These are phyloP conservation scores for Trametes sanguinea DNA, from an alignment of 768 basidiomycete species.

Conservation along the genomic window DNA sequence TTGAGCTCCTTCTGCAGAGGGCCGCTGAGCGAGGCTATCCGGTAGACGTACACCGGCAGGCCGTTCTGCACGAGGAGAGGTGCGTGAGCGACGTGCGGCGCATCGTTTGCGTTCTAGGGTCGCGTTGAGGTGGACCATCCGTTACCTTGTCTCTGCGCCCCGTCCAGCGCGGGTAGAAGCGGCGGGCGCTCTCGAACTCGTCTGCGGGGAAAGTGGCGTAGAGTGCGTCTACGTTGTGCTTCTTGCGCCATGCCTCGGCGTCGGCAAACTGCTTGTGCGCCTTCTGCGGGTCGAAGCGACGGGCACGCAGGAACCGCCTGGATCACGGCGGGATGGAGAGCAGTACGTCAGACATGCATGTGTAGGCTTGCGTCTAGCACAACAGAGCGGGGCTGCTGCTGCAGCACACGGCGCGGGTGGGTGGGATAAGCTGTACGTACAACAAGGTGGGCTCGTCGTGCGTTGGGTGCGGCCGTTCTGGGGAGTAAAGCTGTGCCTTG, in stretches of 20 bases:
- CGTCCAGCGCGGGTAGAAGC: constrained; percentile 82
- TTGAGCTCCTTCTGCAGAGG: constrained; percentile 62
- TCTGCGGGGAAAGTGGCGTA: constrained; percentile 57
- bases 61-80: constrained; percentile 50
- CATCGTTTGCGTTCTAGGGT: neutral
- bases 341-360: neutral
- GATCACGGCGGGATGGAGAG: neutral
- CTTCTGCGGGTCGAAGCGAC: constrained; percentile 60
- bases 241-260: constrained; percentile 67
- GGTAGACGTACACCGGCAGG: constrained; percentile 75
- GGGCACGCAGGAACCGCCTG: constrained; percentile 84
- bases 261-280: constrained; percentile 73
- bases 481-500: constrained; percentile 54
- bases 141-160: constrained; percentile 72
- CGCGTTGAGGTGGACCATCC: neutral
- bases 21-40: constrained; percentile 57
- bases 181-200: constrained; percentile 60
- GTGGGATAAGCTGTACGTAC: constrained; percentile 1
- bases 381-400: neutral
- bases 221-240: constrained; percentile 61
- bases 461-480: constrained; percentile 29
- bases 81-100: neutral
- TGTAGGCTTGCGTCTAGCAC: neutral
- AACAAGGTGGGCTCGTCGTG: constrained; percentile 65
- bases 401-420: constrained; percentile 26